These are phyloP conservation scores for Globisporangium spiculum DNA, from an alignment of 352 stramenopile species.

Conservation along the genomic window DNA sequence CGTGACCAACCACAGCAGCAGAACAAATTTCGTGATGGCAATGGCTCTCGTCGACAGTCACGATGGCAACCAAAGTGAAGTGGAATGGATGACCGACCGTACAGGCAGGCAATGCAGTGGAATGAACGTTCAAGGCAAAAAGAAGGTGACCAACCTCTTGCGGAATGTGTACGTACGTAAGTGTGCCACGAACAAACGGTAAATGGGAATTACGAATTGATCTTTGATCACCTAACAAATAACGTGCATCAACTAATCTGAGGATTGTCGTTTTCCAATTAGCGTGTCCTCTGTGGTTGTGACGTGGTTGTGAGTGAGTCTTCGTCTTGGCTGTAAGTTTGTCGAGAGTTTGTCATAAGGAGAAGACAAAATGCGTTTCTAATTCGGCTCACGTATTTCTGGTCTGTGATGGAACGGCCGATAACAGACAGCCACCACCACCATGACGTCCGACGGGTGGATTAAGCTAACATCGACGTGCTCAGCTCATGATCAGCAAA, in stretches of 20 bases:
- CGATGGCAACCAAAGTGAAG: slow-evolving; percentile 16
- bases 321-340: too few relatives aligned
- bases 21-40: slow-evolving; percentile 8
- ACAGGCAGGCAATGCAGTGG: neutral
- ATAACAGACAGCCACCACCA: neutral
- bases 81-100: neutral
- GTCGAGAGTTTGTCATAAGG: neutral
- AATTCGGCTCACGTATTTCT: neutral
- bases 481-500: neutral
- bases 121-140: neutral
- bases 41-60: slow-evolving; percentile 7
- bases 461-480: neutral
- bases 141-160: neutral
- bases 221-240: neutral
- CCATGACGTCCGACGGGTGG: neutral
- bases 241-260: neutral
- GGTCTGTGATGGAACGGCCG: neutral
- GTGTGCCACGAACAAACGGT: neutral
- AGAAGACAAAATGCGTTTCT: too few relatives aligned
- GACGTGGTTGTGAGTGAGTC: too few relatives aligned
- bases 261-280: neutral
- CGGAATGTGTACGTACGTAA: neutral
- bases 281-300: neutral
- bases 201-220: neutral
- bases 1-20: neutral